phyloP scores from a whole-genome alignment of 371 early-diverging fungal species.

The Mucor circinelloides region DNA sequence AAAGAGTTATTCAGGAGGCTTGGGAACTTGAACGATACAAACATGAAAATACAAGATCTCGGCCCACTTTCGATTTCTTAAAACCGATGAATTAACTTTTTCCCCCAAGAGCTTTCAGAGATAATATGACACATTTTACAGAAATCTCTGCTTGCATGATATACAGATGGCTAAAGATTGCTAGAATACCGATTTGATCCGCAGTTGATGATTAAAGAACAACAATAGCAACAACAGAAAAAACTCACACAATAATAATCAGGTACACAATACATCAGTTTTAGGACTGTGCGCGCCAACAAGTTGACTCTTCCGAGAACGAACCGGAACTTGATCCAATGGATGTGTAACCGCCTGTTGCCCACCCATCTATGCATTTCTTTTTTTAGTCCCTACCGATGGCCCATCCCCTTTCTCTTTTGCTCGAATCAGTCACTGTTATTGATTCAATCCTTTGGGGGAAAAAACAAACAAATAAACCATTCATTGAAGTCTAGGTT shows the following conservation, averaged over 20 bases:
- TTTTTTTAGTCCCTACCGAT: not conserved
- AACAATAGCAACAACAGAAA: no score
- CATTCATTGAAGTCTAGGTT: no score
- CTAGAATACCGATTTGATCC: not conserved
- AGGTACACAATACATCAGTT: not conserved
- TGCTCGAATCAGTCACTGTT: not conserved
- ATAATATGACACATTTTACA: no score
- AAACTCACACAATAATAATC: not conserved
- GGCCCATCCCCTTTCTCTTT: not conserved
- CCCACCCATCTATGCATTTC: not conserved
- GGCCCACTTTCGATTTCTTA: not conserved
- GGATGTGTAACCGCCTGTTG: not conserved
- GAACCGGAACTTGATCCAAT: not conserved
- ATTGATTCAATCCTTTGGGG: not conserved
- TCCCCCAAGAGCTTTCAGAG: no score
- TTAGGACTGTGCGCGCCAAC: not conserved
- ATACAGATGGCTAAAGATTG: not conserved
- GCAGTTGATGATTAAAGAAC: not conserved
- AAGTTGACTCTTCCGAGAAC: not conserved
- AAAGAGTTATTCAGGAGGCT: not conserved
- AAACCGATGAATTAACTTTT: no score
- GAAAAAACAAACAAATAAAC: no score
- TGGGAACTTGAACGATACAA: not conserved
- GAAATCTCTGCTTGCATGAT: not conserved
- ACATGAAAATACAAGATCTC: not conserved